These are phyloP conservation scores for Apostasia shenzhenica DNA, from an alignment of 106 monocot species.

Conservation along the genomic window DNA sequence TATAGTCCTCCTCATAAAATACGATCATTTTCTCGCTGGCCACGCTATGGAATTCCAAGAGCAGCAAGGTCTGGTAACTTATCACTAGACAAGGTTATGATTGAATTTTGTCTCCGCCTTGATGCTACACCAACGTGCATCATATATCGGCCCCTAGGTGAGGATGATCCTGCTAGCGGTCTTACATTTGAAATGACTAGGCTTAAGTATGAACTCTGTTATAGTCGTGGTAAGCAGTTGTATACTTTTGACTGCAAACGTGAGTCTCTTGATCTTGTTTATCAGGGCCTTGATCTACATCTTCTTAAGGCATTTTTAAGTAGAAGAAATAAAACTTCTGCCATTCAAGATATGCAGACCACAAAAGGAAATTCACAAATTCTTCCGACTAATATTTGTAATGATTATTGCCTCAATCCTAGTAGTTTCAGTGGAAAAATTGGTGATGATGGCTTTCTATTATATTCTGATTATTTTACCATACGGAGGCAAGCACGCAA, in stretches of 20 bases:
- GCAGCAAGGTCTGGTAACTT: constrained; percentile 84
- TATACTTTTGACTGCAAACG: constrained; percentile 88
- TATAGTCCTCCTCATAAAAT: constrained; percentile 92
- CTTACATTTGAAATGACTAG: constrained; percentile 61
- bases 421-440: constrained; percentile 38
- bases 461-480: constrained; percentile 87
- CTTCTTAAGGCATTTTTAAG: constrained; percentile 60
- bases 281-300: constrained; percentile 87
- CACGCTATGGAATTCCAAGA: constrained; percentile 89
- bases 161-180: constrained; percentile 92
- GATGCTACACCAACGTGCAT: constrained; percentile 72
- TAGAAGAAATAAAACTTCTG: constrained; percentile 25
- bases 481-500: constrained; percentile 90
- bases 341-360: constrained; percentile 29
- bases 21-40: constrained; percentile 95
- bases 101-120: constrained; percentile 79
- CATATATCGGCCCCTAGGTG: constrained; percentile 60
- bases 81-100: constrained; percentile 93
- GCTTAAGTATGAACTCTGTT: constrained; percentile 81
- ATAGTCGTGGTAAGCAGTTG: constrained; percentile 82
- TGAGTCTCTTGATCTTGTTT: constrained; percentile 93
- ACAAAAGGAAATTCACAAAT: constrained; percentile 23
- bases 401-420: constrained; percentile 23
- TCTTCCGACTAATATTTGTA: constrained; percentile 18
- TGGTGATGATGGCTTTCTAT: constrained; percentile 76